Evolutionary conservation across 805 yeast genomes (phyloP), one percentile per base, ranked within the genome.

Genomic region (Myxozyma geophila): DNA sequence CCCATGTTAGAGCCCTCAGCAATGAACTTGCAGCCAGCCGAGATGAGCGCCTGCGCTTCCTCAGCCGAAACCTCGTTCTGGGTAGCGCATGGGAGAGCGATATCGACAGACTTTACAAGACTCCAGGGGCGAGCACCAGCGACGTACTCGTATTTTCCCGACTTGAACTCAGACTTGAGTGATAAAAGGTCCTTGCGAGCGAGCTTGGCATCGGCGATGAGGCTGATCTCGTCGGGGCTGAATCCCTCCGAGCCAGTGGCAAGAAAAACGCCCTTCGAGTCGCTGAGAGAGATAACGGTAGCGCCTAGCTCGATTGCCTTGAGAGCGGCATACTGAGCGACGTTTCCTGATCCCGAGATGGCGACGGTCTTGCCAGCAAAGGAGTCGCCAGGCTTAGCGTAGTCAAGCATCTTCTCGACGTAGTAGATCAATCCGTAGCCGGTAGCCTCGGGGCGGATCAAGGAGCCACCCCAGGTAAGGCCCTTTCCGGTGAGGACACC

Each of bases 1-100:
- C 99, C 98, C 99, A 93, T 93, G 84, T 93, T 93, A 76, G 98
- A 93, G 78, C 99, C 99, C 85, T 93, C 99, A 73, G 99, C 98
- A 76, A 93, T 87, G 83, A 79, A 92, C 81, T 88, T 88, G 80
- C 87, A 86, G 76, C 98, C 98, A 70, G 95, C 89, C 73, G 89
- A 92, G 71, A 93, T 87, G 76, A 93, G 87, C 75, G 93, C 90
- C 84, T 89, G 86, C 70, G 99, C 99, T 84, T 93, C 99, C 70
- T 88, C 96, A 76, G 95, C 97, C 72, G 95, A 86, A 70, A 93
- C 93, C 84, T 93, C 99, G 82, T 93, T 93, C 82, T 93, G 99
- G 67, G 99, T 93, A 68, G 99, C 99, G 82, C 90, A 90, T 76
- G 99, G 99, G 76, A 93, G 85, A 58, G 98, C 99, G 80, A 93